Percentiles rank a stretch among this genome's conserved stretches.
Evolutionary conservation across 805 yeast genomes (phyloP).

Genomic region (Pichia rugopelliculosa): DNA sequence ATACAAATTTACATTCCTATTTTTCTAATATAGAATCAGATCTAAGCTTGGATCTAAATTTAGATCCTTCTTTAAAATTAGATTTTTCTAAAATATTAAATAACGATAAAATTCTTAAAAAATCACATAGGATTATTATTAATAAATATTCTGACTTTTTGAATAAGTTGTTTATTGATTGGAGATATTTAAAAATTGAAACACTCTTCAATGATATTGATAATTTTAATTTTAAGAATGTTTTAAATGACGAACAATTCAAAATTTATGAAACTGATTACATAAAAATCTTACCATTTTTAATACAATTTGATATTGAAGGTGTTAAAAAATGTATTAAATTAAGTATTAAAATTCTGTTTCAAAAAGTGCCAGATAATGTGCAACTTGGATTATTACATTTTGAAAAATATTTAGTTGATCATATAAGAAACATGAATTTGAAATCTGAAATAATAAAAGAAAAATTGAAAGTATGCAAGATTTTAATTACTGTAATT

Average conservation of each 20-base stretch:
- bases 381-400: slow-evolving; percentile 48
- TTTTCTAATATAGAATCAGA: too few species aligned
- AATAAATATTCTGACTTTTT: slow-evolving; percentile 39
- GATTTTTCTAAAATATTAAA: not conserved
- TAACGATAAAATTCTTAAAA: not conserved
- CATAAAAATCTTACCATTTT: slow-evolving; percentile 38
- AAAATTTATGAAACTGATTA: slow-evolving; percentile 1
- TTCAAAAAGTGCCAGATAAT: slow-evolving; percentile 51
- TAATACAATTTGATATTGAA: slow-evolving; percentile 57
- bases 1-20: too few species aligned
- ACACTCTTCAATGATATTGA: slow-evolving; percentile 47
- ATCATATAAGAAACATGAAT: slow-evolving; percentile 34
- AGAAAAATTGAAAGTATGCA: slow-evolving; percentile 47
- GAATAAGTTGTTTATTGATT: slow-evolving; percentile 52
- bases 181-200: slow-evolving; percentile 61
- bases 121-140: slow-evolving; percentile 3
- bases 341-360: slow-evolving; percentile 53
- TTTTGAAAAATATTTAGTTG: slow-evolving; percentile 43
- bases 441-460: slow-evolving; percentile 44
- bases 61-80: too few species aligned
- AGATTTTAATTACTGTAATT: slow-evolving; percentile 16
- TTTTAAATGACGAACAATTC: slow-evolving; percentile 29
- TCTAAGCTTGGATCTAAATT: not conserved
- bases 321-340: slow-evolving; percentile 49
- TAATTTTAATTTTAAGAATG: slow-evolving; percentile 38